phyloP scores from a whole-genome alignment of 352 stramenopile genomes.

The Thraustochytrium sp. region DNA sequence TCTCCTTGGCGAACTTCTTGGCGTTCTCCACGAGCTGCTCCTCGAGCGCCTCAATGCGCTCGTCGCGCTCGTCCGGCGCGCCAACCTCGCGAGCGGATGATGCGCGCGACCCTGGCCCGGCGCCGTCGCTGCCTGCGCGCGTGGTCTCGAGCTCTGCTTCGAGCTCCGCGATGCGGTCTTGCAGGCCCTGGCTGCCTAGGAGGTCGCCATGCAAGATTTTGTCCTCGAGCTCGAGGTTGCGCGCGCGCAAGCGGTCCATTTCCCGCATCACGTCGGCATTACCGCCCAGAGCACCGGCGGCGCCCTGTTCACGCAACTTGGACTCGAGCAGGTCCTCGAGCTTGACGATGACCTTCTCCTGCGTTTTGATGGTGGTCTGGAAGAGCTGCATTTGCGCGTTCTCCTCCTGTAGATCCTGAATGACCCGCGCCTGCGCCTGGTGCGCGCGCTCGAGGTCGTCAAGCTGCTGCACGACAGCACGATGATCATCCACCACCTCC shows the following conservation, averaged over 20 bases:
- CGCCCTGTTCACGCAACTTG: constrained; percentile 5
- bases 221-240: constrained; percentile 30
- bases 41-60: constrained; percentile 17
- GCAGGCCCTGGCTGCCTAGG: background rate
- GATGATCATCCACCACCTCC: background rate
- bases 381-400: constrained; percentile 22
- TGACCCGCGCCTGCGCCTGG: background rate
- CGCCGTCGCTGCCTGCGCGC: background rate
- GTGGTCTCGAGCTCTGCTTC: background rate
- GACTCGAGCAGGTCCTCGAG: constrained; percentile 39
- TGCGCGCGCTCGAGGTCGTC: constrained; percentile 16
- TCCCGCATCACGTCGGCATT: background rate
- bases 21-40: constrained; percentile 29
- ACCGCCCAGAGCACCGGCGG: background rate
- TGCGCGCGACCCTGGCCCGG: background rate
- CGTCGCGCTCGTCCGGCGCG: background rate
- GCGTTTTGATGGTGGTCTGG: constrained; percentile 32
- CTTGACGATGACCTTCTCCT: constrained; percentile 40
- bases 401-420: constrained; percentile 32
- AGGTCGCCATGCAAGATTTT: constrained; percentile 23
- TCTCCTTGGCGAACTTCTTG: constrained; percentile 19
- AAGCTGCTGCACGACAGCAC: background rate
- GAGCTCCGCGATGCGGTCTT: background rate
- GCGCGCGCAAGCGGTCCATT: background rate
- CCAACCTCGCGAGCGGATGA: background rate